Evolutionary conservation across 1,284 basidiomycete species (phyloP).

Genomic region (Cutaneotrichosporon sp.): DNA sequence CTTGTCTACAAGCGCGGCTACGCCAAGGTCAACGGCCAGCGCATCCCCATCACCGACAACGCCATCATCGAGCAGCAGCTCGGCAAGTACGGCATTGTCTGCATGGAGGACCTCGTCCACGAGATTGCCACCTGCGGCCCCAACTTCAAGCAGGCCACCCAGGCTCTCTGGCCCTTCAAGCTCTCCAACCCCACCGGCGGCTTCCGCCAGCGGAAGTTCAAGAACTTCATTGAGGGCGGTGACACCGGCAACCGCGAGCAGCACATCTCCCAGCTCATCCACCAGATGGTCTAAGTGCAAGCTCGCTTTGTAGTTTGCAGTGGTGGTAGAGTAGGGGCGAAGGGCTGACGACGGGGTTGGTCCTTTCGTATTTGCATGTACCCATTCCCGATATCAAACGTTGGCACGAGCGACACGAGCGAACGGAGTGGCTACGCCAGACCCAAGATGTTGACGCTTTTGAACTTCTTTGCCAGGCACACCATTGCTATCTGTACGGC

Average conservation of each 20-base stretch:
- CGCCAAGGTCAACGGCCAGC: slow-evolving; percentile 96
- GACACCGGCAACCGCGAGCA: slow-evolving; percentile 89
- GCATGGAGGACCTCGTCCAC: slow-evolving; percentile 95
- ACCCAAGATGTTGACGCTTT: no score
- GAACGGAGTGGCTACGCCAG: no score
- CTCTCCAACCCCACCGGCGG: slow-evolving; percentile 98
- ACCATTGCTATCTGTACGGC: no score
- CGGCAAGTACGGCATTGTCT: slow-evolving; percentile 94
- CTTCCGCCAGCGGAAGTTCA: slow-evolving; percentile 96
- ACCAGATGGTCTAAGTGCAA: slow-evolving; percentile 80
- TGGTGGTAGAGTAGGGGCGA: slow-evolving; percentile 15
- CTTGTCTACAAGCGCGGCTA: slow-evolving; percentile 99
- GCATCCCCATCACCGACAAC: slow-evolving; percentile 94
- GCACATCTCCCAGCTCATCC: slow-evolving; percentile 94
- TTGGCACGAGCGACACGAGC: no score
- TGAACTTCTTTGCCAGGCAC: no score
- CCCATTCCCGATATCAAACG: slow-evolving; percentile 19
- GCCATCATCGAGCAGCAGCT: slow-evolving; percentile 84
- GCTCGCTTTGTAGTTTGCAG: slow-evolving; percentile 5
- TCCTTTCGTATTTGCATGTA: slow-evolving; percentile 31
- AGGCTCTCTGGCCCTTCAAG: slow-evolving; percentile 99
- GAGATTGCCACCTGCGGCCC: slow-evolving; percentile 94
- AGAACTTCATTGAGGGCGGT: slow-evolving; percentile 87
- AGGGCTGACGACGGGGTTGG: slow-evolving; percentile 23
- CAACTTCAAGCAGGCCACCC: slow-evolving; percentile 97